A percentile compares a stretch with the other conserved stretches of the same genome.
Conservation (phyloP, 331 rosid genomes). For the Prunus yedoensis region DNA sequence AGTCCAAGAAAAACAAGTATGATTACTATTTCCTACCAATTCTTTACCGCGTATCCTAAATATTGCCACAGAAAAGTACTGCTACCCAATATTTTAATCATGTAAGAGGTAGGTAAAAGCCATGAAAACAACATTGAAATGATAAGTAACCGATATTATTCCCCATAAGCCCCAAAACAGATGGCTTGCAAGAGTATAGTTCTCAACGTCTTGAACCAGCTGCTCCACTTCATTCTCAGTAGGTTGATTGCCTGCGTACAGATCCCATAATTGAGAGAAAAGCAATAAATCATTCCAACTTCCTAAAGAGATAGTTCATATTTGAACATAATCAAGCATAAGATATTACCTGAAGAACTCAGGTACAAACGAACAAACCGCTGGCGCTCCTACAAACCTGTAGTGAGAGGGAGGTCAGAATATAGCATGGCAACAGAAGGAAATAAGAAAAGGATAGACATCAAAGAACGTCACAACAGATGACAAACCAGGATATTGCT, state of each 20-base stretch:
- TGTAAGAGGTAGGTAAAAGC: not conserved
- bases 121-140: not conserved
- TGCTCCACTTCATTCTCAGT: conserved; percentile 48
- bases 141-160: conserved; percentile 64
- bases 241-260: conserved; percentile 43
- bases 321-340: not conserved
- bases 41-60: not conserved
- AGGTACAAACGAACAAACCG: conserved; percentile 51
- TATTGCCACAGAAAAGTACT: not conserved
- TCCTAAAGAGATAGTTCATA: not conserved
- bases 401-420: conserved; percentile 6
- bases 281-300: not conserved
- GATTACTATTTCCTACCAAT: not conserved
- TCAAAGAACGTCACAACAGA: not conserved
- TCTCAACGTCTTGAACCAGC: conserved; percentile 63
- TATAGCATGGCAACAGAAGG: conserved; percentile 5
- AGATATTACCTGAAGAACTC: conserved; percentile 49
- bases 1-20: not conserved
- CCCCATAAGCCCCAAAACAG: conserved; percentile 85
- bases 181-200: conserved; percentile 70
- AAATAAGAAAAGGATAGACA: not conserved
- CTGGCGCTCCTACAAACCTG: conserved; percentile 74
- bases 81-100: not conserved
- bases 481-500: conserved; percentile 66
- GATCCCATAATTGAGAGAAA: conserved; percentile 5